These are phyloP conservation scores for Hibiscus syriacus DNA, from an alignment of 345 rosid genomes.

Conservation along the genomic window DNA sequence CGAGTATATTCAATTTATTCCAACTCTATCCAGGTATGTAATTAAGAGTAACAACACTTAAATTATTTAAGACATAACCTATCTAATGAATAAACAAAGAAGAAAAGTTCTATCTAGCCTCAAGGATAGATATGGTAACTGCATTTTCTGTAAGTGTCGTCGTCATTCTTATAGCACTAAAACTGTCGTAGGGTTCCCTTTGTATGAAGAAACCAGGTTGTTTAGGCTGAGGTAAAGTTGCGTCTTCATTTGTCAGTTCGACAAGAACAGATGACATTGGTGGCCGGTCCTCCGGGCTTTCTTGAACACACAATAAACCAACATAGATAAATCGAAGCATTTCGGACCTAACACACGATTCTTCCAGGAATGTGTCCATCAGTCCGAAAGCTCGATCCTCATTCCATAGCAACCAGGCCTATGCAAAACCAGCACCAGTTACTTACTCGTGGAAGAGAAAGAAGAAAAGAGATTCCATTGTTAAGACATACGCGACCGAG, in stretches of 20 bases:
- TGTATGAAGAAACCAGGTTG: slow-evolving; percentile 3
- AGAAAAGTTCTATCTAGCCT: slow-evolving; percentile 4
- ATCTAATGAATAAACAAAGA: background rate
- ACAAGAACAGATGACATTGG: slow-evolving; percentile 3
- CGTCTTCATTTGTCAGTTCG: slow-evolving; percentile 4
- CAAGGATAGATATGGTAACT: background rate
- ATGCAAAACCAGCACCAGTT: background rate
- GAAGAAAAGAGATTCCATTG: background rate
- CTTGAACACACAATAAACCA: slow-evolving; percentile 5
- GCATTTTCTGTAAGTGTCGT: background rate
- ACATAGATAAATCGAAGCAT: background rate
- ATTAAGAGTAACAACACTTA: background rate
- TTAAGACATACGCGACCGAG: background rate
- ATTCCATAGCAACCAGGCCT: slow-evolving; percentile 13
- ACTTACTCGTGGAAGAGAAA: background rate
- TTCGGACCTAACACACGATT: background rate
- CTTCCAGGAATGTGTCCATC: background rate
- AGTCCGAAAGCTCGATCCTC: slow-evolving; percentile 1
- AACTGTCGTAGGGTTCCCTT: background rate
- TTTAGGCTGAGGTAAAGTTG: slow-evolving; percentile 5
- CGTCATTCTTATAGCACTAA: background rate
- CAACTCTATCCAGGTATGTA: background rate
- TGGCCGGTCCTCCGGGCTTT: slow-evolving; percentile 6
- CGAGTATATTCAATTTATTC: no score
- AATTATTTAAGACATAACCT: background rate